Evolutionary conservation across 306 rosid genomes (phyloP).

Genomic region (Inga laurina): DNA sequence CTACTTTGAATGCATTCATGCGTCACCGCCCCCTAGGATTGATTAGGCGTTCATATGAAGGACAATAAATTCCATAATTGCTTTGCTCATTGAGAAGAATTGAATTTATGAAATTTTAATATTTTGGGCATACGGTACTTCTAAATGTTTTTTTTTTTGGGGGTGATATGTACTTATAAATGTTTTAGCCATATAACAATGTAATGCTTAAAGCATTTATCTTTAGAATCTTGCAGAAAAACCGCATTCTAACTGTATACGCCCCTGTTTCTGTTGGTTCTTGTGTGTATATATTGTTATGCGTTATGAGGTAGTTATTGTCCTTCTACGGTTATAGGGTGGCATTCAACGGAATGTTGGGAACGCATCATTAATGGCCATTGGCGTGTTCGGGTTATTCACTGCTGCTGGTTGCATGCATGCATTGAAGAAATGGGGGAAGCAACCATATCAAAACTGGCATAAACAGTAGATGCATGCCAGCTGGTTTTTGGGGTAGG

Average conservation of each 20-base stretch:
- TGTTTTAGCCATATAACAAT: background rate
- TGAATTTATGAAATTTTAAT: background rate
- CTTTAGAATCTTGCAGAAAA: background rate
- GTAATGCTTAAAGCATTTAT: background rate
- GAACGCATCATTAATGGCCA: constrained; percentile 63
- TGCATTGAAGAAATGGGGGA: constrained; percentile 78
- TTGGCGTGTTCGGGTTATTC: constrained; percentile 69
- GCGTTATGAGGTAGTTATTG: background rate
- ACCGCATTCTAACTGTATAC: background rate
- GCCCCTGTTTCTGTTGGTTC: constrained; percentile 15
- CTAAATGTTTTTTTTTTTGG: background rate
- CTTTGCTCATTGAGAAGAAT: constrained; percentile 1
- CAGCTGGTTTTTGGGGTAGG: constrained; percentile 31
- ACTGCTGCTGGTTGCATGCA: constrained; percentile 80
- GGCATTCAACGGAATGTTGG: constrained; percentile 62
- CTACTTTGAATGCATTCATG: constrained; percentile 16
- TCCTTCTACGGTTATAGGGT: constrained; percentile 50
- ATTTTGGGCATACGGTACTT: constrained; percentile 1
- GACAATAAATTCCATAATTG: background rate
- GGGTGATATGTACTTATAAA: too few relatives aligned
- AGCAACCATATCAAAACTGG: constrained; percentile 88
- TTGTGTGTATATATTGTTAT: background rate
- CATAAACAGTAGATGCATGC: constrained; percentile 49
- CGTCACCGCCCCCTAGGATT: constrained; percentile 12
- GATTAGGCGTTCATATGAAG: constrained; percentile 5